A percentile compares a stretch with the other conserved stretches of the same genome.
These are phyloP conservation scores for Singerocomus inundabilis DNA, from an alignment of 1,284 basidiomycete species.

Conservation along the genomic window DNA sequence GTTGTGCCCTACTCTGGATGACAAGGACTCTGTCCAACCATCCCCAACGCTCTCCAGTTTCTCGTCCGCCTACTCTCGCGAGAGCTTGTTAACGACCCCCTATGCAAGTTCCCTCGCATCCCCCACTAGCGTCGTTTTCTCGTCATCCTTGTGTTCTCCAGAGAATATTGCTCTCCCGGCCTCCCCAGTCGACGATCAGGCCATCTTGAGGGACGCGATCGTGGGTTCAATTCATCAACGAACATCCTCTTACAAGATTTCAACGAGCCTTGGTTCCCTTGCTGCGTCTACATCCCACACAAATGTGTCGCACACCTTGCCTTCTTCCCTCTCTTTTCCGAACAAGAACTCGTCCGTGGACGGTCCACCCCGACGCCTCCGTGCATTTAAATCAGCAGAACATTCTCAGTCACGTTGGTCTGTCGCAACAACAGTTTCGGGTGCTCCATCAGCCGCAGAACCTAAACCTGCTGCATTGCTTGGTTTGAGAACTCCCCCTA, in stretches of 20 bases:
- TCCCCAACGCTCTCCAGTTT: constrained; percentile 32
- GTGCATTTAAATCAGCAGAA: constrained; percentile 7
- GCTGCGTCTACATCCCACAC: not conserved
- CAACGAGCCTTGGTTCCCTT: constrained; percentile 3
- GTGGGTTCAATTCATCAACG: not conserved
- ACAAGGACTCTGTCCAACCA: constrained; percentile 28
- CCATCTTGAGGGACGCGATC: constrained; percentile 1
- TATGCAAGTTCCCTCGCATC: constrained; percentile 22
- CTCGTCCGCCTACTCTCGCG: constrained; percentile 25
- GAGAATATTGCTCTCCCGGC: constrained; percentile 26
- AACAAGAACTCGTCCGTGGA: not conserved
- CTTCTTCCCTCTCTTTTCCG: not conserved
- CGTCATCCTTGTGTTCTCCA: constrained; percentile 14
- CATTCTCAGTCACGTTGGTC: constrained; percentile 27
- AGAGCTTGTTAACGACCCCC: constrained; percentile 27
- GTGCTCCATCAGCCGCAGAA: constrained; percentile 5
- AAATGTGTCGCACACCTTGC: constrained; percentile 9
- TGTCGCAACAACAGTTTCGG: constrained; percentile 6
- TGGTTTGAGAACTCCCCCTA: constrained; percentile 8
- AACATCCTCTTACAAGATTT: constrained; percentile 6
- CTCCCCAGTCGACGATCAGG: constrained; percentile 21
- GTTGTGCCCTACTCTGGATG: constrained; percentile 17
- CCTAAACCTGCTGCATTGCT: constrained; percentile 1
- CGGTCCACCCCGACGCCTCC: constrained; percentile 8
- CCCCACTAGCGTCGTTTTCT: constrained; percentile 22